Conservation (phyloP, 768 basidiomycete genomes). For the Auriscalpium vulgare region DNA sequence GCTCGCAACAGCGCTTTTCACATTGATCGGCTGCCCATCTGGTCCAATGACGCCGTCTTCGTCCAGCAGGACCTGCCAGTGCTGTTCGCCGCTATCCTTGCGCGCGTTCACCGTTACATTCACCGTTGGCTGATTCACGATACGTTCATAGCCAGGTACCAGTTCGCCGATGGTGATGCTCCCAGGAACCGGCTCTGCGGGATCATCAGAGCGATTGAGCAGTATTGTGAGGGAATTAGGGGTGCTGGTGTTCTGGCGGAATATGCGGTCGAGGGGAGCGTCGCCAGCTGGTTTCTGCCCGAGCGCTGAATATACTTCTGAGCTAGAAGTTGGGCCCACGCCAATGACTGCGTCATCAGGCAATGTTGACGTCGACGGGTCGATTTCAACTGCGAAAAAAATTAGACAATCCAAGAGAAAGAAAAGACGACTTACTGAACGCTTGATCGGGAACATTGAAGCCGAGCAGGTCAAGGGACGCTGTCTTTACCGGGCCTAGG, state of each 20-base stretch:
- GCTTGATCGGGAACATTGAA: slow-evolving; percentile 38
- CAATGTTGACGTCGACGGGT: too few species aligned
- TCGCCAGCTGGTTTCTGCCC: slow-evolving; percentile 16
- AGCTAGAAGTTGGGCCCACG: slow-evolving; percentile 23
- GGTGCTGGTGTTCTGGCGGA: slow-evolving; percentile 22
- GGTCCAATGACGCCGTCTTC: slow-evolving; percentile 27
- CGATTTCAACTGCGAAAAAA: too few species aligned
- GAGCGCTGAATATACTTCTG: slow-evolving; percentile 10
- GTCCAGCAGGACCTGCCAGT: slow-evolving; percentile 27
- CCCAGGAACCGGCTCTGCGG: slow-evolving; percentile 19
- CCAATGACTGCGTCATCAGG: slow-evolving; percentile 19
- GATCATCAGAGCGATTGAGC: slow-evolving; percentile 24
- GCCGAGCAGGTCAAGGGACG: slow-evolving; percentile 35
- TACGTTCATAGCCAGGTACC: slow-evolving; percentile 19
- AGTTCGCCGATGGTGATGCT: slow-evolving; percentile 26
- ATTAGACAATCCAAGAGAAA: too few species aligned
- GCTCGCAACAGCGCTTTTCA: slow-evolving; percentile 15
- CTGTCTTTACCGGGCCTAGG: slow-evolving; percentile 36
- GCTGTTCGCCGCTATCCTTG: slow-evolving; percentile 13
- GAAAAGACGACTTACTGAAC: slow-evolving; percentile 23
- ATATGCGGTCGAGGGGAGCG: slow-evolving; percentile 25
- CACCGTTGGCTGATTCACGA: slow-evolving; percentile 22
- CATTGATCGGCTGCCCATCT: slow-evolving; percentile 22
- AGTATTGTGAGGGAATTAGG: slow-evolving; percentile 26
- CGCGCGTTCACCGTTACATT: slow-evolving; percentile 13